These are phyloP conservation scores for Fagopyrum homotropicum DNA, from an alignment of 148 eudicot genomes.

Conservation along the genomic window DNA sequence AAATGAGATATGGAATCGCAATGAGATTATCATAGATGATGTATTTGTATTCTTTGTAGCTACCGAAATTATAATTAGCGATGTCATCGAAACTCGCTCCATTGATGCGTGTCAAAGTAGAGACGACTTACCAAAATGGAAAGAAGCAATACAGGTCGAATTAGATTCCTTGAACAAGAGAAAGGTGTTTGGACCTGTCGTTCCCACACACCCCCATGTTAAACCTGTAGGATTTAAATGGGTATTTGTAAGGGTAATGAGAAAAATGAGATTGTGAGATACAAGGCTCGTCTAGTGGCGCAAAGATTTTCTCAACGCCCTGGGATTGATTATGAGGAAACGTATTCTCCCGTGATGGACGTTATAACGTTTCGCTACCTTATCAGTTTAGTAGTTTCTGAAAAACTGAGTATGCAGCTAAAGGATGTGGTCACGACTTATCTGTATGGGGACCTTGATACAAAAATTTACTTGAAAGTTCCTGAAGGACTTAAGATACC, in stretches of 20 bases:
- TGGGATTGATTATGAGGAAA: conserved; percentile 9
- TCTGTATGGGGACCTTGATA: no score
- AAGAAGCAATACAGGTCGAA: not conserved
- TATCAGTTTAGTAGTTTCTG: no score
- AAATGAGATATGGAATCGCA: not conserved
- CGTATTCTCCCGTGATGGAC: conserved; percentile 6
- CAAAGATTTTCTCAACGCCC: not conserved
- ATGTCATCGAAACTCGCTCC: not conserved
- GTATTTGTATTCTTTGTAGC: not conserved
- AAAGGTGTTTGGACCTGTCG: conserved; percentile 2
- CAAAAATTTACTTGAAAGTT: no score
- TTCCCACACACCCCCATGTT: not conserved
- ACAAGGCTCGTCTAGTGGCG: not conserved
- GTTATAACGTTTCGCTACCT: not conserved
- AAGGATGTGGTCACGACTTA: no score
- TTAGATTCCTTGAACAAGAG: conserved; percentile 4
- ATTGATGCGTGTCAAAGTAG: not conserved
- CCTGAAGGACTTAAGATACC: no score
- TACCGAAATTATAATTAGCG: not conserved
- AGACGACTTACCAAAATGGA: conserved; percentile 14
- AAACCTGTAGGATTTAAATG: conserved; percentile 1
- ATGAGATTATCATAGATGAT: not conserved
- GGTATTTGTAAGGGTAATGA: conserved; percentile 10
- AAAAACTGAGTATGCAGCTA: no score
- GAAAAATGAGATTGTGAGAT: conserved; percentile 4